Base-by-base conservation (phyloP, 176 grass and related monocot species). In the Neostapfia colusana region DNA sequence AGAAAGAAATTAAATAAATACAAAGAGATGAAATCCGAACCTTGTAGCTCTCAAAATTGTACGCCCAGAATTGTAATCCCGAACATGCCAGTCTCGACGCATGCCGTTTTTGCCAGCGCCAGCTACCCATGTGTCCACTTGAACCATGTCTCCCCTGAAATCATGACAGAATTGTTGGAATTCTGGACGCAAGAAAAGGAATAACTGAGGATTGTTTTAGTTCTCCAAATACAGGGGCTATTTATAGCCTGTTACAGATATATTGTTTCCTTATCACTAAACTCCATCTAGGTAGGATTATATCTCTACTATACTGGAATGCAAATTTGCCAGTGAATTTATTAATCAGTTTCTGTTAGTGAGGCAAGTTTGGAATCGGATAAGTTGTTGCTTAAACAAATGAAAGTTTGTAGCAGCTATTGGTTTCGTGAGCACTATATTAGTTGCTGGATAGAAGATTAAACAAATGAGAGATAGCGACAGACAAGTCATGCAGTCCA, bases 91-190 rank as follows among this genome's bases (percentile, higher is more conserved):
- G 78, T 99, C 96, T 82, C 96, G 89, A 64, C 89, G 92, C 96
- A 99, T 99, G 50, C 96, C 92, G 71, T 99, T 99, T 92, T 99
- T 99, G 14, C 96, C 96, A 48, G 92, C 93, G 61, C 87, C 78
- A 87, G 85, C 87, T 57, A 99, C 96, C 96, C 96, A 99, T 65
- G 96, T 92, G 78, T 99, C 96, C 69, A 95, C 85, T 89, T 99
- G 77, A 74, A 99, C 89, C 84, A 93, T 78, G 87, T 99, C 96
- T 66, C 88, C 92, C 96, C 96, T 99, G 78, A 31, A 90, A 84
- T 82, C 50, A 58, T 38, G 69, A 26, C 24, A 65, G 25, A 3
- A 62, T n/a, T n/a, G n/a, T n/a, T n/a, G n/a, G n/a, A n/a, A n/a
- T n/a, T n/a, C n/a, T n/a, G n/a, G n/a, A n/a, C n/a, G n/a, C n/a